Evolutionary conservation across 2,329 filamentous ascomycete genomes (phyloP).

Genomic region (Tolypocladium album): DNA sequence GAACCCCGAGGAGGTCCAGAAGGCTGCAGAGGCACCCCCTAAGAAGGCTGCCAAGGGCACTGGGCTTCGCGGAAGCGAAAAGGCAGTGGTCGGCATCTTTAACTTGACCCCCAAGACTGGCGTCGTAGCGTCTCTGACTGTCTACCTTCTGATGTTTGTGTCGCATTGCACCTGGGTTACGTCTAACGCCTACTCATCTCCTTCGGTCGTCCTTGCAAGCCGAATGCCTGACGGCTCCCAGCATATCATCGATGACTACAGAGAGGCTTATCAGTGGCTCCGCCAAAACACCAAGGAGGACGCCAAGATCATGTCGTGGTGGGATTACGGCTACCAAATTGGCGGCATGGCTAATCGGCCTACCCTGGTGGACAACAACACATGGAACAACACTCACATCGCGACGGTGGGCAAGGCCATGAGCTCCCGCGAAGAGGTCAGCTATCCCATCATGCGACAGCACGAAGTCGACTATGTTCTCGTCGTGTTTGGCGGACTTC

Average conservation of each 20-base stretch:
- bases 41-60: constrained; percentile 42
- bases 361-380: constrained; percentile 98
- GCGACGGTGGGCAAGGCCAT: constrained; percentile 98
- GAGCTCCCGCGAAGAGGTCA: constrained; percentile 94
- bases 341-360: constrained; percentile 98
- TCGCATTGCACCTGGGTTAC: constrained; percentile 99
- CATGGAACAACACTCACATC: constrained; percentile 99
- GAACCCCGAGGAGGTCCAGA: constrained; percentile 32
- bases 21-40: constrained; percentile 37
- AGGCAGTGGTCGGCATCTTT: constrained; percentile 76
- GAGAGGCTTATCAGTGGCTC: constrained; percentile 98
- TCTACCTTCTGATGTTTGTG: constrained; percentile 88
- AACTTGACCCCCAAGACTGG: constrained; percentile 65
- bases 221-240: constrained; percentile 88
- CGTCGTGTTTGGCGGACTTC: constrained; percentile 87
- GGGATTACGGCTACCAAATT: constrained; percentile 99
- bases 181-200: constrained; percentile 96
- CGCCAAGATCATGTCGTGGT: constrained; percentile 99
- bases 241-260: constrained; percentile 98
- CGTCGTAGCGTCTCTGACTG: constrained; percentile 60
- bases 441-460: constrained; percentile 95
- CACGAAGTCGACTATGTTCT: constrained; percentile 99
- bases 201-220: constrained; percentile 91
- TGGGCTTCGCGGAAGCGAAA: constrained; percentile 58
- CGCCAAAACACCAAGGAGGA: constrained; percentile 92